A percentile compares a stretch with the other conserved stretches of the same genome.
Evolutionary conservation across 345 rosid genomes (phyloP).

Genomic region (Lepidium didymum): DNA sequence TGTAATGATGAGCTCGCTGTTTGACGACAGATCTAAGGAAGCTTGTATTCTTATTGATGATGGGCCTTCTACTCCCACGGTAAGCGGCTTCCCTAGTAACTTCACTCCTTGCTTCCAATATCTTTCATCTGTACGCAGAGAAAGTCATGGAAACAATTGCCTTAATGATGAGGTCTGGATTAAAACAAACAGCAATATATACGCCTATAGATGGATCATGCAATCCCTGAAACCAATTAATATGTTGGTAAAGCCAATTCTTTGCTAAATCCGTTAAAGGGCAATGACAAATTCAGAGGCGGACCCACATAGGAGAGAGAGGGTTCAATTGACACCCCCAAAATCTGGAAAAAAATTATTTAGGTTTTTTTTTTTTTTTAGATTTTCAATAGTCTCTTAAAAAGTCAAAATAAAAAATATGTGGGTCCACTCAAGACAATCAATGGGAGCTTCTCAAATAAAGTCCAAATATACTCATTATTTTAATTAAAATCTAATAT

Average conservation of each 20-base stretch:
- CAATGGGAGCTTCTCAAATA: too few species aligned
- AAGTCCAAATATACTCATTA: too few species aligned
- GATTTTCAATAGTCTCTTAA: too few species aligned
- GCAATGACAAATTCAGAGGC: too few species aligned
- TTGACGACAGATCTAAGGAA: slow-evolving; percentile 55
- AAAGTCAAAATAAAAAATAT: too few species aligned
- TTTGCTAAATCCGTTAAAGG: neutral
- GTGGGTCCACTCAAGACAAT: too few species aligned
- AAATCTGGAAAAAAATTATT: too few species aligned
- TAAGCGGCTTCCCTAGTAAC: slow-evolving; percentile 57
- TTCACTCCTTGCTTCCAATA: slow-evolving; percentile 92
- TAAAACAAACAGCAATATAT: neutral
- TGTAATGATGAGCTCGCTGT: slow-evolving; percentile 49
- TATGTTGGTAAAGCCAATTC: neutral
- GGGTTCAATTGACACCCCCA: too few species aligned
- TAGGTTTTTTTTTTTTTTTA: too few species aligned
- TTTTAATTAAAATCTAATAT: too few species aligned
- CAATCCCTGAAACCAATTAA: slow-evolving; percentile 1
- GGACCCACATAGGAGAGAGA: too few species aligned
- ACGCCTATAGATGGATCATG: neutral
- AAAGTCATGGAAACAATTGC: neutral
- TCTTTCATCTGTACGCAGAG: slow-evolving; percentile 44
- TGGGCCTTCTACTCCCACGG: slow-evolving; percentile 31
- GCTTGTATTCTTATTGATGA: slow-evolving; percentile 50
- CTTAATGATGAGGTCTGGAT: neutral